Evolutionary conservation across 305 asterid species (phyloP).

Genomic region (Solanum chacoense): DNA sequence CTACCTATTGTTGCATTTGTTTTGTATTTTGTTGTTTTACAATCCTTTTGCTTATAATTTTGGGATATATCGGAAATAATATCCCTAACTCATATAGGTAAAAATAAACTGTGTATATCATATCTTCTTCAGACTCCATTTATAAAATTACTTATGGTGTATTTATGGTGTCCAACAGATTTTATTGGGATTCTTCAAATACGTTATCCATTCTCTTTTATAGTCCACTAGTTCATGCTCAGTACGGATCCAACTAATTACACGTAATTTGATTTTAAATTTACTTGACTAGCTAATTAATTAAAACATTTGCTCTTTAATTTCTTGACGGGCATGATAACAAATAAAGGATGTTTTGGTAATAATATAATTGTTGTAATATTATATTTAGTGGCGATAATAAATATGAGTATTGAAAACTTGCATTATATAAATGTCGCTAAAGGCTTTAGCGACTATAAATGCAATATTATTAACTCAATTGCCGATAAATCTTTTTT

Average conservation of each 20-base stretch:
- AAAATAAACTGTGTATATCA: fast-evolving
- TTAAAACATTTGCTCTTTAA: not conserved
- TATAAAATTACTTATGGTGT: not conserved
- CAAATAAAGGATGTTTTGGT: not conserved
- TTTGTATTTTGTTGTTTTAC: not conserved
- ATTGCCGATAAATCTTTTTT: not conserved
- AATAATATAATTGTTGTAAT: not conserved
- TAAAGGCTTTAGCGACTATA: not conserved
- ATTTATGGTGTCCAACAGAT: not conserved
- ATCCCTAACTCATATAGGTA: not conserved
- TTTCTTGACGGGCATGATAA: not conserved
- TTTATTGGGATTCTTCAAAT: not conserved
- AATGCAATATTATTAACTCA: not conserved
- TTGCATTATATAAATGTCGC: not conserved
- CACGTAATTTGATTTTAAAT: not conserved
- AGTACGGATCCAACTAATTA: not conserved
- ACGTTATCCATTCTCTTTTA: not conserved
- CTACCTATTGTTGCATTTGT: not conserved
- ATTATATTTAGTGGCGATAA: not conserved
- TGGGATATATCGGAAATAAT: fast-evolving
- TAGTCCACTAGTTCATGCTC: not conserved
- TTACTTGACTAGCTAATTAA: not conserved
- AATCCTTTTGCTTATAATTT: not conserved
- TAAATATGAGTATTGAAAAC: not conserved
- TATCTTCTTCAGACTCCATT: no score